Evolutionary conservation across 225 moss, liverwort and hornwort species (phyloP).

Genomic region (Anthoceros angustus): DNA sequence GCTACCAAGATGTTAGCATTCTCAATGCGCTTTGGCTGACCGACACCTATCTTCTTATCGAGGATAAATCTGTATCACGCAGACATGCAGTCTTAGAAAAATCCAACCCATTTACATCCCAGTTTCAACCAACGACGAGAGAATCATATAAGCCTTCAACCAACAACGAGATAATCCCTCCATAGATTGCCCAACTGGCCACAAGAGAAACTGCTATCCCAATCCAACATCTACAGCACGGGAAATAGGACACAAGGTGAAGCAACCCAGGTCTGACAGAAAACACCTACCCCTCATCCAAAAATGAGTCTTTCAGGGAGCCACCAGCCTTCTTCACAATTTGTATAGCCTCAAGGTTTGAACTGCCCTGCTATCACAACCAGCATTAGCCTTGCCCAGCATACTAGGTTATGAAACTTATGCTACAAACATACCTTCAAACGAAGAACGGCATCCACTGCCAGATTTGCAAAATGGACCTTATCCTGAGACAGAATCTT

Average conservation of each 20-base stretch:
- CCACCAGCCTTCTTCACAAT: constrained; percentile 97
- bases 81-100: neutral
- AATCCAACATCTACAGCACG: no score
- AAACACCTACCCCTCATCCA: constrained; percentile 77
- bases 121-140: no score
- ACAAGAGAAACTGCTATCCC: no score
- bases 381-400: neutral
- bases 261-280: no score
- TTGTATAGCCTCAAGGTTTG: constrained; percentile 76
- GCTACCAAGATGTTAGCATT: constrained; percentile 87
- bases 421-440: constrained; percentile 38
- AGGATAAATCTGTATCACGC: constrained; percentile 54
- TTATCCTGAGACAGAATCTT: constrained; percentile 93
- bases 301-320: constrained; percentile 70
- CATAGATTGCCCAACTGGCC: no score
- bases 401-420: neutral
- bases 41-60: constrained; percentile 97
- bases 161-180: no score
- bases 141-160: no score
- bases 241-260: no score
- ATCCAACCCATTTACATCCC: neutral
- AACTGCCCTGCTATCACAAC: constrained; percentile 47
- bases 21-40: constrained; percentile 91
- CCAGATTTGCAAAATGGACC: constrained; percentile 82
- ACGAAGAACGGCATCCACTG: constrained; percentile 80